Base-by-base conservation (phyloP, 2,329 filamentous ascomycete genomes). In the Apiospora rasikravindrae region DNA sequence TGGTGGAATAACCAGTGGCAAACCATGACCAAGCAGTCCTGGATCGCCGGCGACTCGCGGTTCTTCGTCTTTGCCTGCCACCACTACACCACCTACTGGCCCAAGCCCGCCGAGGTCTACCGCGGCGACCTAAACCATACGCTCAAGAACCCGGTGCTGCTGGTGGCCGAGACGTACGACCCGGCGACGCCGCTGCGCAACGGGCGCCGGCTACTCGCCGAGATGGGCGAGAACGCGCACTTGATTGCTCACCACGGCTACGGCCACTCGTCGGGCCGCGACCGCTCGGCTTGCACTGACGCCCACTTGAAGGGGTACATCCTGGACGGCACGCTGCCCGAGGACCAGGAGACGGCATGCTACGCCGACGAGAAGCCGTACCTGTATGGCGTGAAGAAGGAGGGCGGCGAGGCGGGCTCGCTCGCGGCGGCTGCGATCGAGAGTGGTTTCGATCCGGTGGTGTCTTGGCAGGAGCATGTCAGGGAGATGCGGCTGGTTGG, bases 131-230 rank as follows among this genome's bases (percentile, higher is more conserved):
- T 88, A 40, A 84, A 86, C 76, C 75, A 81, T 67, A 83, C 83
- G 0, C 81, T 88, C 11, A 82, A 80, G 33, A 74, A 84, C 71
- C 85, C 86, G 0, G 77, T 88, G 2, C 76, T 88, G 51, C 79
- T 88, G 51, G 83, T 88, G 51, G 85, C 86, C 0, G 85, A 85
- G 79, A 84, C 84, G 6, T 84, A 88, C 71, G 86, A 88, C 71
- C 86, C 86, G 0, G 86, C 86, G 1, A 88, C 86, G 8, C 86
- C 86, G 5, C 76, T 88, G 61, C 81, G 85, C 6, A 87, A 88
- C 71, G 86, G 85, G 0, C 78, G 84, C 16, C 77, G 85, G 37
- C 78, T 88, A 2, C 71, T 83, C 24, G 69, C 74, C 0, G 85
- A 86, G 70, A 86, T 88, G 85, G 86, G 85, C 0, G 70, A 75